Evolutionary conservation across 2,329 filamentous ascomycete genomes (phyloP), one percentile per base, ranked within the genome.

Genomic region (Cladosporium sp.): DNA sequence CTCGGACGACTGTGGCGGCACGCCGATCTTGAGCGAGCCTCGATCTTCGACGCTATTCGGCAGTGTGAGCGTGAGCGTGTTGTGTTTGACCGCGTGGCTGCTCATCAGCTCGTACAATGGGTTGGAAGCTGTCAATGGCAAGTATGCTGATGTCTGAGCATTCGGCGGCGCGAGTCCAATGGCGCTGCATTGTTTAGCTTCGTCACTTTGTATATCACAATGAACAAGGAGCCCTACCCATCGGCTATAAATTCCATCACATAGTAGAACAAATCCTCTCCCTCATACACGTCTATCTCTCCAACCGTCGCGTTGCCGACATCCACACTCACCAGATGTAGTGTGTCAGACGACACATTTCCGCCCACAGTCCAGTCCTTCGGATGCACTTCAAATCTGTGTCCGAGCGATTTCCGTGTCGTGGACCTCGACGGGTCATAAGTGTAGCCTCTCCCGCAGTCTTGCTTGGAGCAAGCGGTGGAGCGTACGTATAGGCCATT

Each of bases 221-320:
- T 28, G 32, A 18, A 16, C 16, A n/a, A 30, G 18, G 18, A 25
- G 28, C 13, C 49, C 56, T 39, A 63, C 60, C 60, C 60, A 63
- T 63, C 60, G n/a, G 43, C 60, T 6, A 63, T 36, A 11, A 63
- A 63, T 16, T 54, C 49, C 60, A 63, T 54, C 11, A 63, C 60
- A 6, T 36, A 63, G 32, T 43, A 63, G 18, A 63, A 63, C 32
- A 63, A 3, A 14, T 63, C 49, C 23, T 63, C 60, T 11, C 60
- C 60, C 49, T 56, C 34, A 18, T 63, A 63, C 25, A 34, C 43
- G 34, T 63, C 60, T 11, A 63, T 43, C 49, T 63, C 60, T 21
- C 60, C 60, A 8, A 63, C 49, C 6, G 30, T 56, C n/a, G 34
- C 49, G 11, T 53, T 39, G 4, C 16, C n/a, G 30, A 63, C 13